Evolutionary conservation across 2,329 filamentous ascomycete genomes (phyloP).

Genomic region (Beauveria scarabaeidicola): DNA sequence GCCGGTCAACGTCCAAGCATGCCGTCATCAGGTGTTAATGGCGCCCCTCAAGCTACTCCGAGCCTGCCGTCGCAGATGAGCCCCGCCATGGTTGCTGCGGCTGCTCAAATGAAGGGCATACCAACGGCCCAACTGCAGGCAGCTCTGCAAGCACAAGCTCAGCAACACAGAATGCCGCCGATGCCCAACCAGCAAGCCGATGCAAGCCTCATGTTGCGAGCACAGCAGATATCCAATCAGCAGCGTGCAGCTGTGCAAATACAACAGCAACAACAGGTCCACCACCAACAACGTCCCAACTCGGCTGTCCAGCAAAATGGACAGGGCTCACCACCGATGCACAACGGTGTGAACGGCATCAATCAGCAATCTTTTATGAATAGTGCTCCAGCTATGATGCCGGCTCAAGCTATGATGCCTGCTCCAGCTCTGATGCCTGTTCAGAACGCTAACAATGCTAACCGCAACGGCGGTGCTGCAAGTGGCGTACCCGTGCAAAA

Average conservation of each 20-base stretch:
- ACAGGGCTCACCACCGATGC: constrained; percentile 37
- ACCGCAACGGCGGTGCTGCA: constrained; percentile 34
- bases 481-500: constrained; percentile 27
- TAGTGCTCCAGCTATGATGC: constrained; percentile 45
- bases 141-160: constrained; percentile 33
- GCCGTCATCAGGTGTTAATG: constrained; percentile 28
- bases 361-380: constrained; percentile 46
- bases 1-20: constrained; percentile 44
- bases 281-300: constrained; percentile 22
- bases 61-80: constrained; percentile 33
- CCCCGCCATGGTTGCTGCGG: constrained; percentile 40
- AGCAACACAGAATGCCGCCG: constrained; percentile 50
- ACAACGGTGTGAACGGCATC: constrained; percentile 33
- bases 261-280: constrained; percentile 36
- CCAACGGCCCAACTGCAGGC: constrained; percentile 64
- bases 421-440: constrained; percentile 45
- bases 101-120: constrained; percentile 53
- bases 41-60: constrained; percentile 24
- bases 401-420: constrained; percentile 45
- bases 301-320: constrained; percentile 24
- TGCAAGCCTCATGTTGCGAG: constrained; percentile 51
- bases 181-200: constrained; percentile 40
- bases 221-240: constrained; percentile 58
- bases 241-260: constrained; percentile 46
- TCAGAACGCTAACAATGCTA: constrained; percentile 33